Evolutionary conservation across 306 rosid species (phyloP), one percentile per base, ranked within the genome.

Genomic region (Benincasa hispida): DNA sequence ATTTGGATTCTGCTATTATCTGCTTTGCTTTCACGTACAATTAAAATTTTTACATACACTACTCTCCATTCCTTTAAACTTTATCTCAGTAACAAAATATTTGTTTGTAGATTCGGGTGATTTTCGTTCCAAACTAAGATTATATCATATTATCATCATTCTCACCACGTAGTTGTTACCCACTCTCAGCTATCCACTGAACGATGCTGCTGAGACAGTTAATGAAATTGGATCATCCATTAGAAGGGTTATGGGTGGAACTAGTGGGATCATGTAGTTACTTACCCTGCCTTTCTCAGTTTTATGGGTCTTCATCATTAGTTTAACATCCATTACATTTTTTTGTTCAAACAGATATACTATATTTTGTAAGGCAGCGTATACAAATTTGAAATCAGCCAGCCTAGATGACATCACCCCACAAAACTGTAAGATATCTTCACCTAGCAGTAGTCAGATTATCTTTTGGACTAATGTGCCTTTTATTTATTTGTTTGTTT

Each of bases 211-310:
- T 7, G 98, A 90, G 86, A 94, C 99, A 72, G 85, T 89, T 47
- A 77, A 86, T 57, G 97, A 89, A 86, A 88, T 94, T 77, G 99
- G 93, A 74, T 87, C 91, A 37, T 85, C 97, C 72, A 81, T 94
- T 74, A 81, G 89, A 84, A 87, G 88, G 88, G 87, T 87, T 76
- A 94, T 94, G 98, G 99, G 97, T 54, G 96, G 99, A 82, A 94
- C 97, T 55, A 89, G 99, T 79, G 99, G 99, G 86, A 90, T 89
- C 79, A 73, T 94, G 99, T 94, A 90, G 79, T 53, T 69, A 30
- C 41, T 86, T 76, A 79, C 68, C 67, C 57, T 82, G 84, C 77
- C 79, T 78, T 5, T 59, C 34, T 11, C 62, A 57, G 72, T 69
- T 47, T 68, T 56, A 79, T 41, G 41, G 51, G 24, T 72, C 58